Percentiles rank a stretch among this genome's conserved stretches.
Evolutionary conservation across 140 eudicot species (phyloP).

Genomic region (Senecio squalidus): DNA sequence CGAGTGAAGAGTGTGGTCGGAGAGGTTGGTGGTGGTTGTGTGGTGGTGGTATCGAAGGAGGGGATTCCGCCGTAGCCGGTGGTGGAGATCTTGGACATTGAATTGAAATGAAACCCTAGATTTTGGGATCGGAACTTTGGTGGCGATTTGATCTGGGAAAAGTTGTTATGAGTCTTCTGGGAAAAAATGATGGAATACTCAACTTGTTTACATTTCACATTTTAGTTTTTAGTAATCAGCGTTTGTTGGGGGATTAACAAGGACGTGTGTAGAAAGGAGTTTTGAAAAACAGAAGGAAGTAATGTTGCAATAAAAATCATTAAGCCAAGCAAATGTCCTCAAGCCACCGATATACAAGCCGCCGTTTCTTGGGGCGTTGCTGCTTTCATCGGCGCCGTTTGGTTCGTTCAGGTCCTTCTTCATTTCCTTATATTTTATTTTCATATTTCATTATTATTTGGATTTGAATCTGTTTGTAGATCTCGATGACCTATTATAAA

Average conservation of each 20-base stretch:
- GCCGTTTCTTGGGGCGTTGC: conserved; percentile 92
- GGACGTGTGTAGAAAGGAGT: too few relatives aligned
- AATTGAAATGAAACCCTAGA: conserved; percentile 26
- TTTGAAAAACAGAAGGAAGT: too few relatives aligned
- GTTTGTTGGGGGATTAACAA: too few relatives aligned
- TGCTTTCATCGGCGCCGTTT: conserved; percentile 65
- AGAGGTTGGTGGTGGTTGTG: neutral
- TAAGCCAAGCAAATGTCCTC: conserved; percentile 38
- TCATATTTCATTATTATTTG: too few relatives aligned
- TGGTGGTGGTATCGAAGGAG: conserved; percentile 10
- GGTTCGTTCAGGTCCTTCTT: conserved; percentile 62
- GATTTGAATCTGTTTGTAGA: too few relatives aligned
- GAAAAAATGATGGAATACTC: too few relatives aligned
- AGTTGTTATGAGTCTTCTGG: conserved; percentile 4
- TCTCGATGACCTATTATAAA: too few relatives aligned
- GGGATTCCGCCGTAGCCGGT: conserved; percentile 22
- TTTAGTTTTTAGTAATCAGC: too few relatives aligned
- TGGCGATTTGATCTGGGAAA: conserved; percentile 4
- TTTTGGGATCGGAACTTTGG: conserved; percentile 27
- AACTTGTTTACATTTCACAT: too few relatives aligned
- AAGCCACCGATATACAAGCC: conserved; percentile 65
- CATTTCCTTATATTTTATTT: too few relatives aligned
- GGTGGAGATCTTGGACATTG: conserved; percentile 26
- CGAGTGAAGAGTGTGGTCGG: conserved; percentile 27
- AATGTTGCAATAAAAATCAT: conserved; percentile 40